These are phyloP conservation scores for Penicillium samsonianum DNA, from an alignment of 495 filamentous ascomycete genomes.

Conservation along the genomic window DNA sequence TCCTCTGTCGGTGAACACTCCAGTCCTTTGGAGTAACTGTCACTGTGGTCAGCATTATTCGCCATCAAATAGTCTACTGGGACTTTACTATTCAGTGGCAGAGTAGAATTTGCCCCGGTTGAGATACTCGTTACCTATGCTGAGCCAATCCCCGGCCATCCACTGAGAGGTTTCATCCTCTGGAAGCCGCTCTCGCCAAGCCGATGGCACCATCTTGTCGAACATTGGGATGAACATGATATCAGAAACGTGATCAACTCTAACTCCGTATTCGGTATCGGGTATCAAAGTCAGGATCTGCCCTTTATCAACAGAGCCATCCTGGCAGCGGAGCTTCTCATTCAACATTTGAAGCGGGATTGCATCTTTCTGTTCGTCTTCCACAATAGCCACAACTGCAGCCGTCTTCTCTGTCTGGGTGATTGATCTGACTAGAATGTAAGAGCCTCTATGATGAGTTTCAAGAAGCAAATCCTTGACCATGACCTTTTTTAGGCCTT, in stretches of 20 bases:
- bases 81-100: slow-evolving; percentile 27
- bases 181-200: slow-evolving; percentile 31
- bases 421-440: slow-evolving; percentile 42
- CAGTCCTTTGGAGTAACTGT: slow-evolving; percentile 34
- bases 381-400: slow-evolving; percentile 44
- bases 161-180: slow-evolving; percentile 11
- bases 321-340: slow-evolving; percentile 14
- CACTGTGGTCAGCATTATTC: not conserved
- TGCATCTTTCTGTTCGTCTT: slow-evolving; percentile 50
- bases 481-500: slow-evolving; percentile 21
- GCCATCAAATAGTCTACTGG: not conserved
- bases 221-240: slow-evolving; percentile 32
- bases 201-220: slow-evolving; percentile 33
- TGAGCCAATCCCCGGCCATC: slow-evolving; percentile 34
- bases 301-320: slow-evolving; percentile 31
- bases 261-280: slow-evolving; percentile 38
- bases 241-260: slow-evolving; percentile 56
- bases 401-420: slow-evolving; percentile 42
- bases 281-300: slow-evolving; percentile 36
- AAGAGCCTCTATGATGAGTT: slow-evolving; percentile 49
- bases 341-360: slow-evolving; percentile 49
- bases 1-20: slow-evolving; percentile 15
- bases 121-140: slow-evolving; percentile 36
- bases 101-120: slow-evolving; percentile 19
- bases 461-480: slow-evolving; percentile 42